These are phyloP conservation scores for Kluyveromyces nonfermentans DNA, from an alignment of 805 yeast genomes.

Conservation along the genomic window DNA sequence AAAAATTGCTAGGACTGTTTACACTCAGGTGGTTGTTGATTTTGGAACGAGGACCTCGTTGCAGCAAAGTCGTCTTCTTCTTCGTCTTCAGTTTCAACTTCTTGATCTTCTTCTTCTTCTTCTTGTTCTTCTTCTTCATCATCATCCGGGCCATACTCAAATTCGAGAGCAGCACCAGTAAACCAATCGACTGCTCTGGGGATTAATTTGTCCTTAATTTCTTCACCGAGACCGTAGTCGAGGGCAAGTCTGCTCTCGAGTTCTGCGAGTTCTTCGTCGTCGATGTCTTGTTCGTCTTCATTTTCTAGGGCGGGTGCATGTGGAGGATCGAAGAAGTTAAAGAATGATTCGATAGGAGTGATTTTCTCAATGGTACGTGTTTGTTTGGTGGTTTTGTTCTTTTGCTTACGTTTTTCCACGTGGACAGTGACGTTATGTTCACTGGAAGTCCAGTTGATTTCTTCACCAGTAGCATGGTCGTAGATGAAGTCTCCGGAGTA, in stretches of 20 bases:
- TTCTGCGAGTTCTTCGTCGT: slow-evolving; percentile 60
- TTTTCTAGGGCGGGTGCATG: slow-evolving; percentile 48
- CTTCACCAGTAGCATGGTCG: slow-evolving; percentile 89
- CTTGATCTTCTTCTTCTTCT: slow-evolving; percentile 57
- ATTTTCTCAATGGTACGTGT: slow-evolving; percentile 92
- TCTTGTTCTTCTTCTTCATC: slow-evolving; percentile 54
- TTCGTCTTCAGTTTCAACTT: slow-evolving; percentile 43
- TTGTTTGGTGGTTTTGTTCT: slow-evolving; percentile 93
- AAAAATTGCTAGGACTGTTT: slow-evolving; percentile 63
- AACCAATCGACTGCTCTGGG: slow-evolving; percentile 98
- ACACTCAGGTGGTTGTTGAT: slow-evolving; percentile 68
- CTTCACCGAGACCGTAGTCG: slow-evolving; percentile 94
- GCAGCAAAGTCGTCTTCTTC: slow-evolving; percentile 34
- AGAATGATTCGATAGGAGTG: slow-evolving; percentile 90
- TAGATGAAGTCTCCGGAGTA: slow-evolving; percentile 94
- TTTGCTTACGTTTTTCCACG: slow-evolving; percentile 92
- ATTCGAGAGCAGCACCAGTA: slow-evolving; percentile 91
- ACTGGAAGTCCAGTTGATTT: slow-evolving; percentile 70
- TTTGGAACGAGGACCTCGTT: slow-evolving; percentile 34
- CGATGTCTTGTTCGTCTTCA: slow-evolving; percentile 42
- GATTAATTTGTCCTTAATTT: slow-evolving; percentile 87
- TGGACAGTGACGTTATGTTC: slow-evolving; percentile 76
- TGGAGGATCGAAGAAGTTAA: slow-evolving; percentile 94
- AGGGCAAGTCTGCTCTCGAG: slow-evolving; percentile 77
- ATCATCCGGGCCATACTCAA: slow-evolving; percentile 49